Conservation (phyloP, 192 early-diverging fungal genomes). For the Umbelopsis vinacea region DNA sequence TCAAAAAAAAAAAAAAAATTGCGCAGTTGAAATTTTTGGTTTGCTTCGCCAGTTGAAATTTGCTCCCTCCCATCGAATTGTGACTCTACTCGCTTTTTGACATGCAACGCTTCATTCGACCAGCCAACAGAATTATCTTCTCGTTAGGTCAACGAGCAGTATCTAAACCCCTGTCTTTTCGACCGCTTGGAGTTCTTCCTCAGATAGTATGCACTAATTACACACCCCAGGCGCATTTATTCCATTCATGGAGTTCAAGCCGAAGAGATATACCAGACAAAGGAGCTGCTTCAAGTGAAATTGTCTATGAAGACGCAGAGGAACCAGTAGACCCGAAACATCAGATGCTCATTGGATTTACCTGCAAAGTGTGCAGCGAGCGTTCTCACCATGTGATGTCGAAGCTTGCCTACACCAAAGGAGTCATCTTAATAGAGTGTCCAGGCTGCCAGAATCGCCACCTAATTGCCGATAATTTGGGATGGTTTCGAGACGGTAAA, state of each 20-base stretch:
- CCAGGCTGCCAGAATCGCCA: conserved; percentile 89
- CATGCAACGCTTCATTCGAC: conserved; percentile 7
- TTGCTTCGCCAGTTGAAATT: too few relatives aligned
- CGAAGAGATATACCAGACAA: not conserved
- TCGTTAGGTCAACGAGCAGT: not conserved
- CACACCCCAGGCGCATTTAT: not conserved
- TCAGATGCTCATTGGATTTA: conserved; percentile 86
- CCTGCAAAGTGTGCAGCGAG: conserved; percentile 90
- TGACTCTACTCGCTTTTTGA: too few relatives aligned
- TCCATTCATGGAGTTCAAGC: not conserved
- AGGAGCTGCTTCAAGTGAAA: not conserved
- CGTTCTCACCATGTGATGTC: conserved; percentile 92
- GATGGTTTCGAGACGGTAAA: conserved; percentile 83
- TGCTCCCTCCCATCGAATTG: too few relatives aligned
- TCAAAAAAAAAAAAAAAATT: too few relatives aligned
- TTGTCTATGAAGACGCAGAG: not conserved
- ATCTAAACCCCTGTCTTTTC: not conserved
- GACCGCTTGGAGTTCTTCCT: not conserved
- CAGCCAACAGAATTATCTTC: not conserved
- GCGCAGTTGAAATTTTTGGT: too few relatives aligned
- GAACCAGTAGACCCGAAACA: conserved; percentile 48
- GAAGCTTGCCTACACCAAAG: conserved; percentile 84
- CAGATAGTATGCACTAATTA: not conserved
- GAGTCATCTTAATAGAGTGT: conserved; percentile 95
- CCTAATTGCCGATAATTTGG: conserved; percentile 96